A percentile compares a stretch with the other conserved stretches of the same genome.
These are phyloP conservation scores for Hericium erinaceus DNA, from an alignment of 768 basidiomycete genomes.

Conservation along the genomic window DNA sequence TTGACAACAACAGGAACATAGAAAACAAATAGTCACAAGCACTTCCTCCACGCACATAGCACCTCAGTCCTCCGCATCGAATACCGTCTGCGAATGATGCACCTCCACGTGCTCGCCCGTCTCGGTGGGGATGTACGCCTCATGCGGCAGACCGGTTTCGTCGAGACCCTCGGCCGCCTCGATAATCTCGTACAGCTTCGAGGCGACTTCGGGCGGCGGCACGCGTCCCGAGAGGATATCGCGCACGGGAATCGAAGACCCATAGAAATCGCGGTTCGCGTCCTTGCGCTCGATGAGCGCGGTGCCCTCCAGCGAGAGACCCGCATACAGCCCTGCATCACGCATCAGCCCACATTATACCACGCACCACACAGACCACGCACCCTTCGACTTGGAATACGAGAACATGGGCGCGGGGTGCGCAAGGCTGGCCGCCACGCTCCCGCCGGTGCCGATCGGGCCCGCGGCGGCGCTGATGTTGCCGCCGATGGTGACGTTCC, in stretches of 20 bases:
- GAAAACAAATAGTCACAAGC: neutral
- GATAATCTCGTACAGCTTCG: constrained; percentile 88
- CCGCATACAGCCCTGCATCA: constrained; percentile 81
- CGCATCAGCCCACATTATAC: neutral
- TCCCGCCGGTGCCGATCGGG: constrained; percentile 90
- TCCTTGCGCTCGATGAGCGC: constrained; percentile 92
- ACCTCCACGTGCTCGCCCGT: constrained; percentile 48
- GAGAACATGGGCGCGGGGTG: constrained; percentile 97
- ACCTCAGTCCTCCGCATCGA: constrained; percentile 54
- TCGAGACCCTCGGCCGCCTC: constrained; percentile 93
- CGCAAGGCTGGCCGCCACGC: constrained; percentile 77
- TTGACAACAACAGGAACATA: no score
- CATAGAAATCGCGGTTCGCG: constrained; percentile 94
- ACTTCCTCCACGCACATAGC: neutral
- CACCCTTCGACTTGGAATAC: constrained; percentile 92
- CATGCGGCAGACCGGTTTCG: constrained; percentile 69
- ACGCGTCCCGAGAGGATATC: constrained; percentile 92
- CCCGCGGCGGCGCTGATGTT: constrained; percentile 80
- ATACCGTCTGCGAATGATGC: constrained; percentile 45
- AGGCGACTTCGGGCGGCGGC: constrained; percentile 95
- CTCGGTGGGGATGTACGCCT: constrained; percentile 68
- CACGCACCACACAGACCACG: constrained; percentile 12
- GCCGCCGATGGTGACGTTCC: constrained; percentile 94
- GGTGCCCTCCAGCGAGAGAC: constrained; percentile 90
- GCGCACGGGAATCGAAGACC: constrained; percentile 76